A percentile compares a stretch with the other conserved stretches of the same genome.
These are phyloP conservation scores for Phytophthora quininea DNA, from an alignment of 352 stramenopile genomes.

Conservation along the genomic window DNA sequence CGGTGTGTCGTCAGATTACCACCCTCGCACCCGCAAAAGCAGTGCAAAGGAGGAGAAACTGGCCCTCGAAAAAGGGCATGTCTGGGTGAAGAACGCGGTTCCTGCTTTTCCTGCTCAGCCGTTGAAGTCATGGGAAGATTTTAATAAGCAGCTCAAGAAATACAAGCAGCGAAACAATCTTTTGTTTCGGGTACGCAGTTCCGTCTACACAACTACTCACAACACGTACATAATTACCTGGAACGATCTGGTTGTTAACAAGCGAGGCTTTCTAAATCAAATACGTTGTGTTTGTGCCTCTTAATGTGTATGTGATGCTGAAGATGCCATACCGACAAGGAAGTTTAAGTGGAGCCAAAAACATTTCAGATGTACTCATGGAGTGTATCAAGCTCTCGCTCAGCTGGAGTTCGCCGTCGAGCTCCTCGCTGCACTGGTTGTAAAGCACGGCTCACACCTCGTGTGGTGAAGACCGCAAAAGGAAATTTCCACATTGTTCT, in stretches of 20 bases:
- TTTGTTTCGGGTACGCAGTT: not conserved
- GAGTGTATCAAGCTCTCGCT: not conserved
- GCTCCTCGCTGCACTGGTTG: not conserved
- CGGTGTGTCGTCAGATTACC: not conserved
- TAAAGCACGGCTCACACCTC: not conserved
- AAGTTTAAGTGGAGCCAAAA: not conserved
- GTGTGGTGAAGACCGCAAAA: not conserved
- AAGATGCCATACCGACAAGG: not conserved
- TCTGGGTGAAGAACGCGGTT: not conserved
- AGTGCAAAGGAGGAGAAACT: not conserved
- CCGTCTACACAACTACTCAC: not conserved
- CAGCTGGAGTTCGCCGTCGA: not conserved
- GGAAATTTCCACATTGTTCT: not conserved
- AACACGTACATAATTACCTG: not conserved
- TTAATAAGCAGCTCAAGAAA: not conserved
- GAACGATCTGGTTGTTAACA: not conserved
- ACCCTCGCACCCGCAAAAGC: not conserved
- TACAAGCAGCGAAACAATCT: not conserved
- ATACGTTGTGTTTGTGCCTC: not conserved
- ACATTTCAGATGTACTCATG: not conserved
- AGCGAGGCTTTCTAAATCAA: no score
- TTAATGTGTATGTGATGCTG: not conserved
- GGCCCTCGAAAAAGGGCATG: not conserved
- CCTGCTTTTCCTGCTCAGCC: not conserved
- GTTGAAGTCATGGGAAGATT: not conserved